These are phyloP conservation scores for Diaporthe caulivora DNA, from an alignment of 2,329 filamentous ascomycete genomes.

Conservation along the genomic window DNA sequence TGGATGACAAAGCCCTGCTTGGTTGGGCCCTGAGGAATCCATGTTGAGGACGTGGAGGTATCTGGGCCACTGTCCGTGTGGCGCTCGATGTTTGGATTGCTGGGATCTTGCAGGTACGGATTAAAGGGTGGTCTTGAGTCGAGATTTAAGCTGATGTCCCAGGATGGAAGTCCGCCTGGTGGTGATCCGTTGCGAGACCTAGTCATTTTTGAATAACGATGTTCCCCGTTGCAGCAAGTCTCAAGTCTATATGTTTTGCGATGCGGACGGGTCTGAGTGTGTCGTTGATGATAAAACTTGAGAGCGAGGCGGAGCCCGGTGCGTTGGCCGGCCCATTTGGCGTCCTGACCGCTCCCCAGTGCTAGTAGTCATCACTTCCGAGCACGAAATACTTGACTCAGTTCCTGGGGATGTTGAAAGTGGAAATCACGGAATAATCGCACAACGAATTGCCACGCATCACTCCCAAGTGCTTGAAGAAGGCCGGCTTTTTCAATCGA, in stretches of 20 bases:
- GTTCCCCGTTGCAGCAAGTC: no score
- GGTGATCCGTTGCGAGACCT: background rate
- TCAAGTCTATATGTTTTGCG: background rate
- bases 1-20: constrained; percentile 43
- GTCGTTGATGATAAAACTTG: background rate
- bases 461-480: background rate
- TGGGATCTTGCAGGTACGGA: constrained; percentile 6
- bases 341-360: constrained; percentile 3
- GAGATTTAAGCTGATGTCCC: background rate
- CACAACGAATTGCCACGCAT: background rate
- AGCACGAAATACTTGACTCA: background rate
- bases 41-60: constrained; percentile 39
- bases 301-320: background rate
- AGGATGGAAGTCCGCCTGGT: background rate
- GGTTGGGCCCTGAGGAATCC: constrained; percentile 49
- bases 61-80: background rate
- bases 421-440: background rate
- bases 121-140: constrained; percentile 9
- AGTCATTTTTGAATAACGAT: background rate
- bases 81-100: background rate
- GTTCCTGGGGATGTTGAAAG: background rate
- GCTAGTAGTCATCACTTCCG: background rate
- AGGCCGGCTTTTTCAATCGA: background rate
- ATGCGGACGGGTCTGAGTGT: background rate
- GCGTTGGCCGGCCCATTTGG: background rate